Conservation (phyloP, 2,329 filamentous ascomycete species). For the Fusarium buharicum region DNA sequence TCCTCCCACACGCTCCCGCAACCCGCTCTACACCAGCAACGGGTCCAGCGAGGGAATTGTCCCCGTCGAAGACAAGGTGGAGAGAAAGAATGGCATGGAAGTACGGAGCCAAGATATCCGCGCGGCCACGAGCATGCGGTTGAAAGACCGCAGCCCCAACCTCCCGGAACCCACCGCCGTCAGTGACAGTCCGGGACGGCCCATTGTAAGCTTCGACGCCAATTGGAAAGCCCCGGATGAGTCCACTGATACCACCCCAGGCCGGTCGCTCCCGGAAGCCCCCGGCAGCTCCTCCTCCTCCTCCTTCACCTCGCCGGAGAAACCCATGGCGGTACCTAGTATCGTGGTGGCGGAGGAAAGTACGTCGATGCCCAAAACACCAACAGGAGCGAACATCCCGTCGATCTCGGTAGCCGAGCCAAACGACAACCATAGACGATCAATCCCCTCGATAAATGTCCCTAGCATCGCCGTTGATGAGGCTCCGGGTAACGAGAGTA, state of each 20-base stretch:
- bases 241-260: constrained; percentile 72
- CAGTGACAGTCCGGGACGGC: constrained; percentile 87
- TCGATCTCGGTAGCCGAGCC: constrained; percentile 51
- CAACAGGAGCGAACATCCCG: constrained; percentile 48
- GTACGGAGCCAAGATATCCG: constrained; percentile 88
- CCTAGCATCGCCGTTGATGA: constrained; percentile 62
- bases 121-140: constrained; percentile 86
- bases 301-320: constrained; percentile 45
- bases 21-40: constrained; percentile 82
- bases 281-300: constrained; percentile 39
- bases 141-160: constrained; percentile 86
- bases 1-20: constrained; percentile 82
- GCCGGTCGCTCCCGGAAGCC: constrained; percentile 50
- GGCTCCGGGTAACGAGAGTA: constrained; percentile 41
- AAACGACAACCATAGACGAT: constrained; percentile 36
- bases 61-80: constrained; percentile 56
- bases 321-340: constrained; percentile 61
- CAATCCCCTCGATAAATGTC: constrained; percentile 54
- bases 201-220: constrained; percentile 96
- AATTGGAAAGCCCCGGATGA: constrained; percentile 80
- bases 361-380: constrained; percentile 48
- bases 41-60: constrained; percentile 49
- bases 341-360: constrained; percentile 64
- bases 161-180: constrained; percentile 90
- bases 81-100: constrained; percentile 81